phyloP scores from a whole-genome alignment of 306 rosid genomes.

The Ammopiptanthus mongolicus region DNA sequence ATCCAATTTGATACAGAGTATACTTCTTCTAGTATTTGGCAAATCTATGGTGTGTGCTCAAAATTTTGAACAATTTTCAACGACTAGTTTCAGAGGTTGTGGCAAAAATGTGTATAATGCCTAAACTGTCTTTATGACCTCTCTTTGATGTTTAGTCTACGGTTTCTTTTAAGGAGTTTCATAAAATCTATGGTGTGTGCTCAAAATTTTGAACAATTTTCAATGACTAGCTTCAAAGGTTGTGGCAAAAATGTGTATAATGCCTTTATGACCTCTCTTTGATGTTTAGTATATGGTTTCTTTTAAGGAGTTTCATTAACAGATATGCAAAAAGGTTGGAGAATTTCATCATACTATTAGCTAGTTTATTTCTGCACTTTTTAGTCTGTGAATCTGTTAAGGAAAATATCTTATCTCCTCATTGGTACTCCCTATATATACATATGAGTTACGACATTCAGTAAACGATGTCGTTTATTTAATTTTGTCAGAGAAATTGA shows the following conservation, averaged over 20 bases:
- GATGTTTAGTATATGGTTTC: background rate
- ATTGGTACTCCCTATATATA: background rate
- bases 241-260: background rate
- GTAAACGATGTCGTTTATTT: background rate
- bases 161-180: background rate
- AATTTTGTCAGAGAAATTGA: no score
- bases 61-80: background rate
- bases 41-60: background rate
- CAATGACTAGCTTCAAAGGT: background rate
- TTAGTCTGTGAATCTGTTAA: background rate
- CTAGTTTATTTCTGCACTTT: background rate
- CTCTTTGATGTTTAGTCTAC: background rate
- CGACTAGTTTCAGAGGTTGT: background rate
- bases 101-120: no score
- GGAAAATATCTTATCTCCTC: background rate
- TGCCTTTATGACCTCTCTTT: background rate
- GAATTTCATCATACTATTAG: background rate
- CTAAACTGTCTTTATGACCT: no score
- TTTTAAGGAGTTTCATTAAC: background rate
- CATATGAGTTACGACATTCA: background rate
- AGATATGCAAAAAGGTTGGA: background rate
- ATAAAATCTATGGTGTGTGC: no score
- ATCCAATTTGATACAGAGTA: background rate
- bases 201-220: background rate
- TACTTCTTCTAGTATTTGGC: background rate